Conservation (phyloP, 2,329 filamentous ascomycete genomes). For the Colletotrichum filicis region DNA sequence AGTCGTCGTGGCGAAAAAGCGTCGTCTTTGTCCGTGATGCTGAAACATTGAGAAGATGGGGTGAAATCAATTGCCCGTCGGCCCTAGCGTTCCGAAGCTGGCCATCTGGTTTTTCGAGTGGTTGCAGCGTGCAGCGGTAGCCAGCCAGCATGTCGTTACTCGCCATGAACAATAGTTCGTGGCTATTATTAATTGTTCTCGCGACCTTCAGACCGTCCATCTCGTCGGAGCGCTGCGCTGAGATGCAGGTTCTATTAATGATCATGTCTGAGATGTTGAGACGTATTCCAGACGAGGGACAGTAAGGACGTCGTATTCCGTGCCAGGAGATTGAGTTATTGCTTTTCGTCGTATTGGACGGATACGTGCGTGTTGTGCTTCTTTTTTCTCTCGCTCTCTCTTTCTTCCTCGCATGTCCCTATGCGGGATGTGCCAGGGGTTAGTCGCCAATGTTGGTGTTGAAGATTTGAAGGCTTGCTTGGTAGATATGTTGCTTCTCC, state of each 20-base stretch:
- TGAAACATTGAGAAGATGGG: slow-evolving; percentile 33
- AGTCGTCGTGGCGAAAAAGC: slow-evolving; percentile 28
- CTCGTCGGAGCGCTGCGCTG: not conserved
- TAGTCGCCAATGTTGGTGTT: not conserved
- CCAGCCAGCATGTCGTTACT: not conserved
- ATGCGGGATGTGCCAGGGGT: slow-evolving; percentile 7
- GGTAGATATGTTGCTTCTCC: not conserved
- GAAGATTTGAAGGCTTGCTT: not conserved
- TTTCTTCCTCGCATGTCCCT: not conserved
- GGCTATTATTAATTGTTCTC: slow-evolving; percentile 6
- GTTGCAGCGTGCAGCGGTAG: slow-evolving; percentile 16
- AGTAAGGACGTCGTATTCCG: slow-evolving; percentile 1
- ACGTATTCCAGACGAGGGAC: not conserved
- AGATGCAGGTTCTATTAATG: slow-evolving; percentile 11
- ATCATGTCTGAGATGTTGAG: slow-evolving; percentile 18
- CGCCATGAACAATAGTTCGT: not conserved
- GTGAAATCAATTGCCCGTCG: slow-evolving; percentile 29
- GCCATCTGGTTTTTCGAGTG: slow-evolving; percentile 24
- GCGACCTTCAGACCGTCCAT: slow-evolving; percentile 7
- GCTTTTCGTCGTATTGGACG: slow-evolving; percentile 13
- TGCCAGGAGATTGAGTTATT: not conserved
- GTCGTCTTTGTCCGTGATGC: slow-evolving; percentile 33
- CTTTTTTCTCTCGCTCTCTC: not conserved
- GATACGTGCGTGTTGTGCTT: slow-evolving; percentile 11
- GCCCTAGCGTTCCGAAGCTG: slow-evolving; percentile 14